phyloP scores from a whole-genome alignment of 1,284 basidiomycete genomes.

The Leccinum fallax region DNA sequence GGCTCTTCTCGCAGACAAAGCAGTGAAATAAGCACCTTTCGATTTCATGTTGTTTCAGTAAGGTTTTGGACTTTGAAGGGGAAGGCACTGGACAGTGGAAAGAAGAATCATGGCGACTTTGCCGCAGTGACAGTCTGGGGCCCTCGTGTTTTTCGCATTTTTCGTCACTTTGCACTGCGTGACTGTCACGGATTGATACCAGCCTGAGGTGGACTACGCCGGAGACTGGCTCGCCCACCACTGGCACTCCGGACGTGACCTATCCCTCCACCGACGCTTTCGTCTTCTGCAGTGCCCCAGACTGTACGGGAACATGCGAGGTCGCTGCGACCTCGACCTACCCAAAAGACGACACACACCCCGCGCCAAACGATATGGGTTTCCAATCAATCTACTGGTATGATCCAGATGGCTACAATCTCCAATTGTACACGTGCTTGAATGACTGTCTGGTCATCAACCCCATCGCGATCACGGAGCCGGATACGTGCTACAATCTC shows the following conservation, averaged over 20 bases:
- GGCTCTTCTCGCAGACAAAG: too few relatives aligned
- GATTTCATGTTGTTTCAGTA: too few relatives aligned
- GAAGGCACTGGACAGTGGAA: too few relatives aligned
- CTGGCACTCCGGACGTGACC: background rate
- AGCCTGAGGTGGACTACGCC: background rate
- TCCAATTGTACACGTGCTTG: slow-evolving; percentile 1
- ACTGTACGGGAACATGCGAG: background rate
- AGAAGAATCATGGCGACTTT: too few relatives aligned
- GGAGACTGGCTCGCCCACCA: background rate
- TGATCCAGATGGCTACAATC: background rate
- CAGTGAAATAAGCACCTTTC: too few relatives aligned
- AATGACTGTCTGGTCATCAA: background rate
- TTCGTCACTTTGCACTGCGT: too few relatives aligned
- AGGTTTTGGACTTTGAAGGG: too few relatives aligned
- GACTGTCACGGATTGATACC: too few relatives aligned
- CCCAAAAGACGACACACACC: background rate
- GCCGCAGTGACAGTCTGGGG: too few relatives aligned
- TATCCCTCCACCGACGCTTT: background rate
- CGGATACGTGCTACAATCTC: slow-evolving; percentile 2
- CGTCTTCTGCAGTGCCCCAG: slow-evolving; percentile 1
- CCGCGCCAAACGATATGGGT: background rate
- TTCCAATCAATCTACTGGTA: background rate
- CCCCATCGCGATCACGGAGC: background rate
- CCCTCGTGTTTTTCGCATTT: too few relatives aligned
- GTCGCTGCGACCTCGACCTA: background rate